Conservation (phyloP, 441 rosid species). For the Erysimum cheiri region DNA sequence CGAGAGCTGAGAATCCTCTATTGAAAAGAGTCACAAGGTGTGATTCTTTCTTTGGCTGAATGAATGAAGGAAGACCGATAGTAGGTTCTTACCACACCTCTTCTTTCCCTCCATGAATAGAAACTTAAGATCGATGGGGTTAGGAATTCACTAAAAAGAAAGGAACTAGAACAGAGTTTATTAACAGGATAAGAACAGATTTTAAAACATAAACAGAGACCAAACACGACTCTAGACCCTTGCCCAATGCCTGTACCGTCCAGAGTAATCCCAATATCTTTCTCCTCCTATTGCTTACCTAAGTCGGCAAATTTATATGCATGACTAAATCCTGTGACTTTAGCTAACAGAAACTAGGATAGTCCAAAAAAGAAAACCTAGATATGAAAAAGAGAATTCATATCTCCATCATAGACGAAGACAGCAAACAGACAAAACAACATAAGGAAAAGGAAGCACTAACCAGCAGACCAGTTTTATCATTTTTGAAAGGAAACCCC, state of each 20-base stretch:
- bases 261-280: conserved; percentile 15
- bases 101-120: conserved; percentile 14
- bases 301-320: conserved; percentile 10
- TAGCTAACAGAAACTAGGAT: conserved; percentile 21
- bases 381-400: conserved; percentile 3
- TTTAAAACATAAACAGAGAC: conserved; percentile 20
- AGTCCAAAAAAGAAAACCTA: conserved; percentile 20
- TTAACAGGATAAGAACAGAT: no score
- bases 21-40: conserved; percentile 10
- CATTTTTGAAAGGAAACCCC: conserved; percentile 67
- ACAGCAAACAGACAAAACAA: conserved; percentile 12
- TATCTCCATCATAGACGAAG: conserved; percentile 20
- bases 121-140: conserved; percentile 15
- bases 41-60: conserved; percentile 10
- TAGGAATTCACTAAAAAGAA: conserved; percentile 4
- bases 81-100: conserved; percentile 23
- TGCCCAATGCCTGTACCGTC: conserved; percentile 1
- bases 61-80: conserved; percentile 13
- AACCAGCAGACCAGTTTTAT: conserved; percentile 82
- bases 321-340: conserved; percentile 25
- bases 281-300: conserved; percentile 15
- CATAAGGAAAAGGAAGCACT: conserved; percentile 44
- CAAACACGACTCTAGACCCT: conserved; percentile 23
- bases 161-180: conserved; percentile 5
- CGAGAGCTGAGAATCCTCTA: conserved; percentile 21